Conservation (phyloP, 441 rosid species). For the Cnidoscolus chayamansa region DNA sequence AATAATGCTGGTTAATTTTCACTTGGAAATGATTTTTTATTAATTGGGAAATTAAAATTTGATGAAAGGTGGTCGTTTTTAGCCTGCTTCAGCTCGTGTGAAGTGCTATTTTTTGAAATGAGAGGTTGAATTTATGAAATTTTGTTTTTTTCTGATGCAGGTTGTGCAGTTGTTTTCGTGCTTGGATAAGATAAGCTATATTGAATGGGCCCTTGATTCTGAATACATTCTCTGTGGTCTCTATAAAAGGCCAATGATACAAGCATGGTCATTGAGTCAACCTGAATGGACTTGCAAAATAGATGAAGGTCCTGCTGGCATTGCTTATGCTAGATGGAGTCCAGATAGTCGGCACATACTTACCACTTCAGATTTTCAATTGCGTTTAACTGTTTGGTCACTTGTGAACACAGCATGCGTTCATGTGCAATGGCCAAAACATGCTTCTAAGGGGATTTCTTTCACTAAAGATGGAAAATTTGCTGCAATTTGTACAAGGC, state of each 20-base stretch:
- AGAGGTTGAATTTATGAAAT: constrained; percentile 4
- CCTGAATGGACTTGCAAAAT: constrained; percentile 99
- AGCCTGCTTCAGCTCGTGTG: background rate
- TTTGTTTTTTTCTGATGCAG: constrained; percentile 44
- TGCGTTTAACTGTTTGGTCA: constrained; percentile 92
- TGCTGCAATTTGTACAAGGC: constrained; percentile 82
- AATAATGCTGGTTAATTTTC: no score
- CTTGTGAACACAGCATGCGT: constrained; percentile 90
- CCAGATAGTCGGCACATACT: constrained; percentile 97
- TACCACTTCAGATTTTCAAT: constrained; percentile 86
- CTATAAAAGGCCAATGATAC: constrained; percentile 82
- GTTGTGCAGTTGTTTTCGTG: constrained; percentile 96
- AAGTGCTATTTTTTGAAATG: background rate
- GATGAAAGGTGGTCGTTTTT: no score
- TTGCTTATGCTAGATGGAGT: constrained; percentile 97
- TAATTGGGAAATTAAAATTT: no score
- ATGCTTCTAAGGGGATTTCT: constrained; percentile 78
- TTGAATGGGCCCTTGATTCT: constrained; percentile 97
- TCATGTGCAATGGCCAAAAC: constrained; percentile 96
- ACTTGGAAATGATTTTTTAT: no score
- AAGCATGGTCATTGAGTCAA: constrained; percentile 88
- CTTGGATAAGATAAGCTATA: constrained; percentile 92
- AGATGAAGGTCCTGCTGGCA: constrained; percentile 96
- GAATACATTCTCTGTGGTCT: constrained; percentile 95
- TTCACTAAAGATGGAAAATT: constrained; percentile 89